A percentile compares a stretch with the other conserved stretches of the same genome.
These are phyloP conservation scores for Ogataea corticis DNA, from an alignment of 805 yeast species.

Conservation along the genomic window DNA sequence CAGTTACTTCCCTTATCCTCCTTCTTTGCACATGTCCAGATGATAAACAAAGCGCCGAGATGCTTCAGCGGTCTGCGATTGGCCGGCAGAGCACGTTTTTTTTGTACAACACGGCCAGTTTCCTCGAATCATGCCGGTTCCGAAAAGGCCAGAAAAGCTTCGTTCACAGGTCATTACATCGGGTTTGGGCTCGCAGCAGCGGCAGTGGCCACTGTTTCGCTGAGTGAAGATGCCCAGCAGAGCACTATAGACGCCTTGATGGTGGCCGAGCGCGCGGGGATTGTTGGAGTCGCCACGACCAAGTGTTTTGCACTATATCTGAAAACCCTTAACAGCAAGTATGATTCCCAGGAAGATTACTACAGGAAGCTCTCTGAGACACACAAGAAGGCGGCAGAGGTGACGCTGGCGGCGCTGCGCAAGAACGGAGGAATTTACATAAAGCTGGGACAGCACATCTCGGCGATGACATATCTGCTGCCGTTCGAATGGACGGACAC, in stretches of 20 bases:
- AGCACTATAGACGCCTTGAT: slow-evolving; percentile 36
- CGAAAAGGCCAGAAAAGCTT: neutral
- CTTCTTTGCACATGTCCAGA: too few species aligned
- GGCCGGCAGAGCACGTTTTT: too few species aligned
- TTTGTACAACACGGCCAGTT: too few species aligned
- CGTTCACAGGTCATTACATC: slow-evolving; percentile 21
- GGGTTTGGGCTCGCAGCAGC: slow-evolving; percentile 20
- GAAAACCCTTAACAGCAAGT: slow-evolving; percentile 43
- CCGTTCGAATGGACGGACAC: slow-evolving; percentile 96
- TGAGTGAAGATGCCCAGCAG: slow-evolving; percentile 38
- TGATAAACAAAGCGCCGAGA: too few species aligned
- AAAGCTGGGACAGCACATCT: slow-evolving; percentile 91
- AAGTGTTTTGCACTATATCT: slow-evolving; percentile 75
- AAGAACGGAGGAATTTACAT: slow-evolving; percentile 90
- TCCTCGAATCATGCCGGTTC: too few species aligned
- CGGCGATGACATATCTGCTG: slow-evolving; percentile 86
- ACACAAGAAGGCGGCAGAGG: slow-evolving; percentile 73
- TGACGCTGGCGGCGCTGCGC: slow-evolving; percentile 78
- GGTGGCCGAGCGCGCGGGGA: slow-evolving; percentile 53
- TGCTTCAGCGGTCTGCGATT: too few species aligned
- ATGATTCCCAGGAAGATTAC: slow-evolving; percentile 49
- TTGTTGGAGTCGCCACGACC: slow-evolving; percentile 66
- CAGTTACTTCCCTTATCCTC: too few species aligned
- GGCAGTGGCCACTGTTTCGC: slow-evolving; percentile 14
- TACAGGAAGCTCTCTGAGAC: slow-evolving; percentile 57